phyloP scores from a whole-genome alignment of 1,139 yeast genomes.

The Debaryomyces fabryi region DNA sequence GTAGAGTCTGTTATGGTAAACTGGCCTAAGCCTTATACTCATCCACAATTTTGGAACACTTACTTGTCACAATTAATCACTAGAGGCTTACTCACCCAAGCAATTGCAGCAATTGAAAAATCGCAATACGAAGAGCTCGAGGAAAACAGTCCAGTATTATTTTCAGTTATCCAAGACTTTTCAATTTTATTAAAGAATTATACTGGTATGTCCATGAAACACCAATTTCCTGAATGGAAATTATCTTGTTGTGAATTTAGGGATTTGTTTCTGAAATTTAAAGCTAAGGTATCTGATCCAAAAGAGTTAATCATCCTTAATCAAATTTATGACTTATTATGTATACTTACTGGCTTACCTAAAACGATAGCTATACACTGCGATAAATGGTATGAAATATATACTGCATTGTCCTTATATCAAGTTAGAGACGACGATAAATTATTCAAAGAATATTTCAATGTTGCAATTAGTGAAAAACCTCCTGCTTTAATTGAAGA shows the following conservation, averaged over 20 bases:
- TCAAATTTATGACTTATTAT: constrained; percentile 47
- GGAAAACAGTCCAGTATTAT: constrained; percentile 29
- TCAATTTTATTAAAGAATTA: constrained; percentile 41
- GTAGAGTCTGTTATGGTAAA: constrained; percentile 48
- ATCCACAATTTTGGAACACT: constrained; percentile 64
- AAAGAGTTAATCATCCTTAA: constrained; percentile 31
- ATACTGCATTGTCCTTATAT: constrained; percentile 61
- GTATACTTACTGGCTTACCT: constrained; percentile 56
- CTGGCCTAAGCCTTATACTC: constrained; percentile 51
- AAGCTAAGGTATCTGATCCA: constrained; percentile 22
- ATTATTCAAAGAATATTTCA: constrained; percentile 37
- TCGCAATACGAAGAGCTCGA: constrained; percentile 44
- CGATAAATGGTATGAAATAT: constrained; percentile 71
- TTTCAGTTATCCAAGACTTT: constrained; percentile 52
- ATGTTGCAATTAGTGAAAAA: constrained; percentile 34
- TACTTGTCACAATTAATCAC: constrained; percentile 57
- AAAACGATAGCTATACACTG: constrained; percentile 52
- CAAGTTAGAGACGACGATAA: constrained; percentile 52
- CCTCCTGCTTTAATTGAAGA: constrained; percentile 29
- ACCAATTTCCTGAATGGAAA: constrained; percentile 54
- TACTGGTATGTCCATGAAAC: constrained; percentile 42
- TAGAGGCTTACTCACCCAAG: constrained; percentile 66
- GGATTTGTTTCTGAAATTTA: constrained; percentile 37
- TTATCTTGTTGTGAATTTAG: constrained; percentile 52
- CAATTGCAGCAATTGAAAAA: constrained; percentile 48